Evolutionary conservation across 202 grass and related monocot species (phyloP), one percentile per base, ranked within the genome.

Genomic region (Panicum hallii): DNA sequence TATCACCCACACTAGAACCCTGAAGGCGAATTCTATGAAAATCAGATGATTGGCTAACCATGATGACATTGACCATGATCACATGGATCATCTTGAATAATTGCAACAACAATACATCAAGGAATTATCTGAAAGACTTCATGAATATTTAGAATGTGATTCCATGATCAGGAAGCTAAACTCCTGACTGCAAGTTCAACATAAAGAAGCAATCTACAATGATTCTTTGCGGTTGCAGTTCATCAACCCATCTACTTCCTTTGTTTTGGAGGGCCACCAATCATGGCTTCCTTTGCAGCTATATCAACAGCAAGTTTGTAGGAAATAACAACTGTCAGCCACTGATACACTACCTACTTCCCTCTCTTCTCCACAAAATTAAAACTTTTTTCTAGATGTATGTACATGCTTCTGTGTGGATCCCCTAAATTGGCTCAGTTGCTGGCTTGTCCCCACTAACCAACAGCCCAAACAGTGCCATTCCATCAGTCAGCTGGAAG

Each of bases 261-360:
- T 48, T 66, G 28, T 36, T 66, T 53, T 16, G 34, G 10, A 72
- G 14, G 47, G 3, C 34, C 74, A 83, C 32, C 79, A 83, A 90
- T 54, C 66, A 55, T 48, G 55, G 15, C 23, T 57, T 74, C 47
- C 69, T 67, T 67, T 58, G 5, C 60, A 75, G 26, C 41, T 61
- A 70, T 36, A 69, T 40, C 36, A 63, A 62, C 74, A 45, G 34
- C 67, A 53, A 62, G 42, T 32, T 4, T 79, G 9, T n/a, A n/a
- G n/a, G n/a, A n/a, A n/a, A n/a, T n/a, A n/a, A n/a, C n/a, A n/a
- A n/a, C n/a, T n/a, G n/a, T n/a, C n/a, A 72, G 40, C 23, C 46
- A 78, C 64, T 49, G 60, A 13, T 32, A 13, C 47, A 49, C 57
- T 41, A 58, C 63, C 28, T 82, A 77, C 30, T 86, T 40, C 9